These are phyloP conservation scores for Hypoxylon perforatum DNA, from an alignment of 495 filamentous ascomycete genomes.

Conservation along the genomic window DNA sequence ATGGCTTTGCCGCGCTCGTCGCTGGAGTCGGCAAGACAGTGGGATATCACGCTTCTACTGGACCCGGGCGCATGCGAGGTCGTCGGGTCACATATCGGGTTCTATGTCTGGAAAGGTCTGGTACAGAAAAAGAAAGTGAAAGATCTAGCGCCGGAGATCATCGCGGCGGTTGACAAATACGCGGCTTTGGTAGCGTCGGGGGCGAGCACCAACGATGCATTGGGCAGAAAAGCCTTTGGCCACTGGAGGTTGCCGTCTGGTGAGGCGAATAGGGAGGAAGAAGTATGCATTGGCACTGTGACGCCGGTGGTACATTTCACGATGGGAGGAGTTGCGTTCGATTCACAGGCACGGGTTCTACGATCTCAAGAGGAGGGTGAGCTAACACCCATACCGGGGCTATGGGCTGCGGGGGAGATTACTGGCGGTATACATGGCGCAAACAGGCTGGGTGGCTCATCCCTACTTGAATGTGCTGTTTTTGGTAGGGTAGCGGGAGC, in stretches of 20 bases:
- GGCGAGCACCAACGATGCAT: constrained; percentile 45
- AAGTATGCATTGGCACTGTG: constrained; percentile 65
- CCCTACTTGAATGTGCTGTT: constrained; percentile 67
- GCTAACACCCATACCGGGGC: constrained; percentile 51
- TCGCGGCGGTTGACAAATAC: constrained; percentile 59
- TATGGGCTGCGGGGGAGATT: constrained; percentile 67
- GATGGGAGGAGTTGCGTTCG: constrained; percentile 66
- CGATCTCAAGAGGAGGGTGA: constrained; percentile 38
- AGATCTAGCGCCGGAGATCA: constrained; percentile 56
- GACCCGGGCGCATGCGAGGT: constrained; percentile 66
- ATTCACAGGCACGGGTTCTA: constrained; percentile 56
- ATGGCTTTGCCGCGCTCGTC: constrained; percentile 48
- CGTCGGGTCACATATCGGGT: constrained; percentile 63
- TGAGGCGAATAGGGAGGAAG: constrained; percentile 53
- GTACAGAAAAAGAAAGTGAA: constrained; percentile 61
- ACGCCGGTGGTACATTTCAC: constrained; percentile 72
- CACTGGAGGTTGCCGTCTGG: constrained; percentile 62
- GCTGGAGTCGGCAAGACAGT: constrained; percentile 51
- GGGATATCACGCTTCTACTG: constrained; percentile 65
- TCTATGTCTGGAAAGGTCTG: constrained; percentile 68
- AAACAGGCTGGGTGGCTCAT: constrained; percentile 64
- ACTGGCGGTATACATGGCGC: constrained; percentile 67
- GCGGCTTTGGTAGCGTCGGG: constrained; percentile 51
- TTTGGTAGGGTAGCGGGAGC: constrained; percentile 68
- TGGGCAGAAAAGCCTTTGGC: constrained; percentile 61